Conservation (phyloP, 2,329 filamentous ascomycete species). For the Verticillium klebahnii region DNA sequence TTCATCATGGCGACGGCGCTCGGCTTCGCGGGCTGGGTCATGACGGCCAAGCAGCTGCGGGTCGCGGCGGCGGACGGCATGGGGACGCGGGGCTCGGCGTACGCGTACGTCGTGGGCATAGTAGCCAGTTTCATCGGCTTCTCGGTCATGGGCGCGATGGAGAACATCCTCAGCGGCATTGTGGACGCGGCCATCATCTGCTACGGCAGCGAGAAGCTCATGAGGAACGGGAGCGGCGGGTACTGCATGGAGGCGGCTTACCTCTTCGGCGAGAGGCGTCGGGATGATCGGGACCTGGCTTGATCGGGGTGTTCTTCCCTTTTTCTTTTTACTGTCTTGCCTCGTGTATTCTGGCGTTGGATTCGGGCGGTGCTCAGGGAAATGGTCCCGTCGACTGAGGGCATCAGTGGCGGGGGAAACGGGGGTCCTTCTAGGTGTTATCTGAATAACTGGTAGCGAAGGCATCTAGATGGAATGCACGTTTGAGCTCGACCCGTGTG, state of each 20-base stretch:
- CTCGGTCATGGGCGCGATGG: constrained; percentile 86
- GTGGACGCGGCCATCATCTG: constrained; percentile 87
- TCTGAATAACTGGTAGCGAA: neutral
- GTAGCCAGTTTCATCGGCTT: constrained; percentile 94
- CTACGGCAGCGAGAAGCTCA: constrained; percentile 83
- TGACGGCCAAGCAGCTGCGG: constrained; percentile 74
- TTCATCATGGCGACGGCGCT: constrained; percentile 87
- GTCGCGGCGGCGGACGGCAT: constrained; percentile 50
- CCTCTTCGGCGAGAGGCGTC: constrained; percentile 68
- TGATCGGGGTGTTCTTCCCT: neutral
- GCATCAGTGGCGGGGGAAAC: neutral
- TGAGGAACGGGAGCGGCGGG: constrained; percentile 61
- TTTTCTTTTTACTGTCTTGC: neutral
- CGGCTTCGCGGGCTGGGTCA: constrained; percentile 95
- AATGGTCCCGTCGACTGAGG: neutral
- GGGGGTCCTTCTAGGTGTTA: neutral
- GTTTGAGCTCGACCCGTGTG: neutral
- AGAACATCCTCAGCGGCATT: constrained; percentile 81
- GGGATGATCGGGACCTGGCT: constrained; percentile 24
- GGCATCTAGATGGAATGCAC: neutral
- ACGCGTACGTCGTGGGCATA: constrained; percentile 90
- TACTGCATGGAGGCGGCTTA: constrained; percentile 92
- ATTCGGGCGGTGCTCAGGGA: neutral
- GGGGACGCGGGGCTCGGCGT: constrained; percentile 72
- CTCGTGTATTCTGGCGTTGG: neutral